phyloP scores from a whole-genome alignment of 2,329 filamentous ascomycete genomes.

The Aplosporella prunicola region DNA sequence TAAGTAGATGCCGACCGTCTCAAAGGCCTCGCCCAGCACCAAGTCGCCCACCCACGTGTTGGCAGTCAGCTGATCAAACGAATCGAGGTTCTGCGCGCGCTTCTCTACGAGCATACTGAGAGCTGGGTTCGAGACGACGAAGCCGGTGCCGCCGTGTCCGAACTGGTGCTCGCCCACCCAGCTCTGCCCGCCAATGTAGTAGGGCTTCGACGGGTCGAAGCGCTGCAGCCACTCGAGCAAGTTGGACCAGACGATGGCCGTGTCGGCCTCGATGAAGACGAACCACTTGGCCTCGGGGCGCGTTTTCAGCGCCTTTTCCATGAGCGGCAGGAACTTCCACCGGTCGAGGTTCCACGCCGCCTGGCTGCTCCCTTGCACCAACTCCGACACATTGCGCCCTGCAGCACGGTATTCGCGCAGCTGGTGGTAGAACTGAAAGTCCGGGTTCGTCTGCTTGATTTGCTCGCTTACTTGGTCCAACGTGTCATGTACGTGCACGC shows the following conservation, averaged over 20 bases:
- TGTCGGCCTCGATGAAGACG: slow-evolving; percentile 31
- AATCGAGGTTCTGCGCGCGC: neutral
- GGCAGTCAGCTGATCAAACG: slow-evolving; percentile 28
- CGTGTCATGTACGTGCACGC: slow-evolving; percentile 39
- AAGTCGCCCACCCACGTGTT: slow-evolving; percentile 32
- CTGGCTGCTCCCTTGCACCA: neutral
- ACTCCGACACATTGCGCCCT: slow-evolving; percentile 29
- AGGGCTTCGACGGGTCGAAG: slow-evolving; percentile 29
- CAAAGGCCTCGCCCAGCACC: slow-evolving; percentile 28
- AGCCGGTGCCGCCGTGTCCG: slow-evolving; percentile 37
- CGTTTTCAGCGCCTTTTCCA: slow-evolving; percentile 36
- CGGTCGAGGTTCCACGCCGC: slow-evolving; percentile 45
- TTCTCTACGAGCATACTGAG: slow-evolving; percentile 22
- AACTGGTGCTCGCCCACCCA: slow-evolving; percentile 37
- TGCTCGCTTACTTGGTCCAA: slow-evolving; percentile 35
- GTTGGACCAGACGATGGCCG: slow-evolving; percentile 28
- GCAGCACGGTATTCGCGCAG: slow-evolving; percentile 37
- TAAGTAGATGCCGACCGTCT: slow-evolving; percentile 26
- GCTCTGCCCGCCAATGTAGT: slow-evolving; percentile 36
- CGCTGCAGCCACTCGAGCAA: slow-evolving; percentile 31
- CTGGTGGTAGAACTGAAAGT: slow-evolving; percentile 46
- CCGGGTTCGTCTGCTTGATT: slow-evolving; percentile 33
- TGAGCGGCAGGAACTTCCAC: slow-evolving; percentile 50
- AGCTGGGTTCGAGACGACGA: slow-evolving; percentile 34
- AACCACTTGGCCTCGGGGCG: slow-evolving; percentile 29